These are phyloP conservation scores for Tulasnella sp. DNA, from an alignment of 768 basidiomycete genomes.

Conservation along the genomic window DNA sequence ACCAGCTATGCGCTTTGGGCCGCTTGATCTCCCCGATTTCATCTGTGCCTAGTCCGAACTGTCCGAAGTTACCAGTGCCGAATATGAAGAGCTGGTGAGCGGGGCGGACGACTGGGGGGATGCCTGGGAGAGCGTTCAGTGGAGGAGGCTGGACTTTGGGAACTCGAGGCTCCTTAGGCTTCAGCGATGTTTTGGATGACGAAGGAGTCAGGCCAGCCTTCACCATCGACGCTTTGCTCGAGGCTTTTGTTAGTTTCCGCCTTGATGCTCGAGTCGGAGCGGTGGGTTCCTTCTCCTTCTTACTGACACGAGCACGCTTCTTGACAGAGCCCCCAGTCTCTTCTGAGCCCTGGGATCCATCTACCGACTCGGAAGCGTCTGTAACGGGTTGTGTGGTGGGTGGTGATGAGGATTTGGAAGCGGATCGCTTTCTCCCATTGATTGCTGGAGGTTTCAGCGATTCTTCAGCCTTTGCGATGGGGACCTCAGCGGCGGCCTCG, in stretches of 20 bases:
- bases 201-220: constrained; percentile 7
- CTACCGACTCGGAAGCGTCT: not conserved
- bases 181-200: not conserved
- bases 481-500: not conserved
- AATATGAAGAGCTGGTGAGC: constrained; percentile 74
- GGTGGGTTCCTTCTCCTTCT: constrained; percentile 4
- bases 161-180: constrained; percentile 10
- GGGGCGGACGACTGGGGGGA: constrained; percentile 56
- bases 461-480: not conserved
- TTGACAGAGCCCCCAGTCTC: not conserved
- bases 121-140: constrained; percentile 47
- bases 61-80: constrained; percentile 90
- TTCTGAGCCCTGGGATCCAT: constrained; percentile 12
- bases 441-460: constrained; percentile 10
- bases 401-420: not conserved
- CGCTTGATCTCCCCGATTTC: constrained; percentile 65
- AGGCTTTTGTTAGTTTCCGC: constrained; percentile 16
- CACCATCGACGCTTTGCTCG: constrained; percentile 3
- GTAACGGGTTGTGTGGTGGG: not conserved
- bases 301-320: constrained; percentile 16
- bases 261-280: constrained; percentile 12
- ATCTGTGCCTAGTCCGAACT: constrained; percentile 86
- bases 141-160: constrained; percentile 22
- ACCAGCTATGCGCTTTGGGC: constrained; percentile 70
- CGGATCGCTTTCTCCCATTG: constrained; percentile 20